Conservation (phyloP, 345 rosid species). For the Boechera retrofracta region DNA sequence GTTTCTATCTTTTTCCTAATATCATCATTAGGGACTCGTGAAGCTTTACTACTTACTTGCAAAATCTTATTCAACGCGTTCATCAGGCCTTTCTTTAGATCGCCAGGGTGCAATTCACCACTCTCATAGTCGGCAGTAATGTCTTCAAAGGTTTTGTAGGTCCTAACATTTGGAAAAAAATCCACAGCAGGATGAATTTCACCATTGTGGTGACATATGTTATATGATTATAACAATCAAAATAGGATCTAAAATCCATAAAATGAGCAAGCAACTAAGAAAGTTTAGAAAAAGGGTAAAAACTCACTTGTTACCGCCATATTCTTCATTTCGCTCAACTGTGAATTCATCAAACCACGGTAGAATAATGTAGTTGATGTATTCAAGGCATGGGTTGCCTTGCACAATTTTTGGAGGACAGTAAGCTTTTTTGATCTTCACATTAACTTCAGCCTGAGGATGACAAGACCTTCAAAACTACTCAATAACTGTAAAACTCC, state of each 20-base stretch:
- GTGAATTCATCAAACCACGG: constrained; percentile 81
- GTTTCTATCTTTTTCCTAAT: not conserved
- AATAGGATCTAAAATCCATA: not conserved
- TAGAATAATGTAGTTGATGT: constrained; percentile 67
- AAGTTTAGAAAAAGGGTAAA: not conserved
- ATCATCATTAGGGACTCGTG: not conserved
- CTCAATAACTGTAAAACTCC: constrained; percentile 4
- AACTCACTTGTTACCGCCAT: constrained; percentile 88
- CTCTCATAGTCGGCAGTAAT: constrained; percentile 70
- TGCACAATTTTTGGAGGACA: constrained; percentile 74
- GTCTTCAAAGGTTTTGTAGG: constrained; percentile 64
- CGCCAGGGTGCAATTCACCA: constrained; percentile 73
- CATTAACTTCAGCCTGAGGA: constrained; percentile 75
- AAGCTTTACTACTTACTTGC: constrained; percentile 54
- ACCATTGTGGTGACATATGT: not conserved
- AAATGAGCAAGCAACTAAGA: not conserved
- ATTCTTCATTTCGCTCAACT: constrained; percentile 62
- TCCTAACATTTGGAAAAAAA: constrained; percentile 49
- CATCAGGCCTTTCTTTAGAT: constrained; percentile 71
- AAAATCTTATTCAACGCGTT: constrained; percentile 72
- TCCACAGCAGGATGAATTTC: constrained; percentile 7
- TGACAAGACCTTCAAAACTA: not conserved
- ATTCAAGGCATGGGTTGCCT: constrained; percentile 87
- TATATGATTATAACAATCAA: not conserved
- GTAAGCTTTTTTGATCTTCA: constrained; percentile 87